Percentiles rank a stretch among this genome's conserved stretches.
These are phyloP conservation scores for Pelargonium fulgidum DNA, from an alignment of 441 rosid genomes.

Conservation along the genomic window DNA sequence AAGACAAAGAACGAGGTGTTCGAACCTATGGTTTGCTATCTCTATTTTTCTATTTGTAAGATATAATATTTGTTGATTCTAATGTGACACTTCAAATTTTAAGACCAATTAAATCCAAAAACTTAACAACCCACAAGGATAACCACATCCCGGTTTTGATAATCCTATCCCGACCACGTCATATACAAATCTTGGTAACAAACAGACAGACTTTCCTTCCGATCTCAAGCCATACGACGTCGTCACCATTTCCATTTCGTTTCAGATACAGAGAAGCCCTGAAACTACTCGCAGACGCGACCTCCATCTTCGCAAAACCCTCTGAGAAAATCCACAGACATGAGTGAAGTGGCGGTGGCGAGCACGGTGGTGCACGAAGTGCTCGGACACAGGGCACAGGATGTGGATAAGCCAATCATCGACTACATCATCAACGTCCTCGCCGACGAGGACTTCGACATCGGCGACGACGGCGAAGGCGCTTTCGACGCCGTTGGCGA, in stretches of 20 bases:
- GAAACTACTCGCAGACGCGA: not conserved
- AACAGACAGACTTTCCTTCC: not conserved
- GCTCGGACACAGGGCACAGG: constrained; percentile 58
- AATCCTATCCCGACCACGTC: too few species aligned
- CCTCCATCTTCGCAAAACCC: not conserved
- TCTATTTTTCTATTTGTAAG: too few species aligned
- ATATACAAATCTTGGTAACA: constrained; percentile 20
- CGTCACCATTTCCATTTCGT: not conserved
- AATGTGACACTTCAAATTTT: too few species aligned
- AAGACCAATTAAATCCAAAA: too few species aligned
- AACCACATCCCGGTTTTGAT: too few species aligned
- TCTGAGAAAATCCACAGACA: constrained; percentile 17
- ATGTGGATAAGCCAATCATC: constrained; percentile 85
- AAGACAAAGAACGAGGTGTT: too few species aligned
- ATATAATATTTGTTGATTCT: too few species aligned
- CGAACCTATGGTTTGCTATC: too few species aligned
- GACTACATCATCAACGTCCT: constrained; percentile 94
- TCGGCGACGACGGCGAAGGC: constrained; percentile 92
- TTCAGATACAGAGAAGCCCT: not conserved
- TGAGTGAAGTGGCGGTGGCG: constrained; percentile 65
- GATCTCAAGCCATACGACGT: not conserved
- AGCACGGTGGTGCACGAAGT: constrained; percentile 84
- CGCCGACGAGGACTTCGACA: constrained; percentile 93
- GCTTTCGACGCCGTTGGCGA: constrained; percentile 85
- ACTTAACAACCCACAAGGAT: too few species aligned